These are phyloP conservation scores for Tylopilus vinaceipallidus DNA, from an alignment of 768 basidiomycete genomes.

Conservation along the genomic window DNA sequence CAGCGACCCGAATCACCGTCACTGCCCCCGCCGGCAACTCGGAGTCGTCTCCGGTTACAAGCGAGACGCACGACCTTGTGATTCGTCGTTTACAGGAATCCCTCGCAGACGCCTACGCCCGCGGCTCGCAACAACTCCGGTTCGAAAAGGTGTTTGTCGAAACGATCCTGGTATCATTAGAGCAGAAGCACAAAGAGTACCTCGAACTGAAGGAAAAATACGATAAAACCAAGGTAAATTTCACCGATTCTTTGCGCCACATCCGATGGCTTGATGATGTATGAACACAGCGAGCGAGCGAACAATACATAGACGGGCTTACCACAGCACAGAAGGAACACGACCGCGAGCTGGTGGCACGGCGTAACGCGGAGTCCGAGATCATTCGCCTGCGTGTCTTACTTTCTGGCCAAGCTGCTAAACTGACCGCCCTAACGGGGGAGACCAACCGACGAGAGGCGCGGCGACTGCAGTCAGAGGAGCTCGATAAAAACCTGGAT, in stretches of 20 bases:
- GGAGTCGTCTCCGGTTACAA: conserved; percentile 22
- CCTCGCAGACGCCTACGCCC: conserved; percentile 56
- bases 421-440: conserved; percentile 80
- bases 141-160: conserved; percentile 76
- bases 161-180: conserved; percentile 62
- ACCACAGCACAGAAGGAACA: conserved; percentile 93
- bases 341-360: conserved; percentile 82
- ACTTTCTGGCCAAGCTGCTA: conserved; percentile 85
- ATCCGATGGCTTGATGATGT: neutral
- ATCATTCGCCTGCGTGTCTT: conserved; percentile 81
- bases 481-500: conserved; percentile 72
- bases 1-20: conserved; percentile 41
- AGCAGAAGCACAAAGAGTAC: conserved; percentile 60
- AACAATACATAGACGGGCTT: conserved; percentile 89
- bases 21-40: conserved; percentile 40
- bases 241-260: neutral
- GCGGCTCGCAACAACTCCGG: conserved; percentile 57
- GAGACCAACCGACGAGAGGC: conserved; percentile 77
- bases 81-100: conserved; percentile 57
- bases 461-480: conserved; percentile 74
- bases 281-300: conserved; percentile 79
- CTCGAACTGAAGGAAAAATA: conserved; percentile 69
- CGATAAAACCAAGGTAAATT: conserved; percentile 83
- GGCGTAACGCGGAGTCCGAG: conserved; percentile 91
- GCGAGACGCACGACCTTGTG: conserved; percentile 46